Conservation (phyloP, 208 protist species). For the Leptomonas seymouri region DNA sequence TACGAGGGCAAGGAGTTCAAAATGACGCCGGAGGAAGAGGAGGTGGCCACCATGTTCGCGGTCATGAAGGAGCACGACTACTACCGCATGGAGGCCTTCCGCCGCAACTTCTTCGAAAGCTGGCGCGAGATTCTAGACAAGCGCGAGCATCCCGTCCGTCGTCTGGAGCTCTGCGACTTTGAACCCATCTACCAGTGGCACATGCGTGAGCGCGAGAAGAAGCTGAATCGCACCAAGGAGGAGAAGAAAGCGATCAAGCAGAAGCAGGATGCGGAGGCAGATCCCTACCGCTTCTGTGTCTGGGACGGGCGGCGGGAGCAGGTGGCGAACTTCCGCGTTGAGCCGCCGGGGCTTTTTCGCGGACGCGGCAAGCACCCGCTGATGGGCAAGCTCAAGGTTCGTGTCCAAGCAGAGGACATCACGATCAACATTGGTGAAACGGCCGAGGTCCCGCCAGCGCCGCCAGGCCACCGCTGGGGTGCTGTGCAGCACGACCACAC, state of each 20-base stretch:
- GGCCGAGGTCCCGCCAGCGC: slow-evolving; percentile 84
- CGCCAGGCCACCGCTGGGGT: slow-evolving; percentile 95
- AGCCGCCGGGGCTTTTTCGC: slow-evolving; percentile 98
- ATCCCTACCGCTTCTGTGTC: slow-evolving; percentile 91
- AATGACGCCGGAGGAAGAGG: slow-evolving; percentile 96
- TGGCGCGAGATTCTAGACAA: slow-evolving; percentile 92
- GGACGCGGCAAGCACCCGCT: slow-evolving; percentile 98
- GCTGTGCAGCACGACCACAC: slow-evolving; percentile 95
- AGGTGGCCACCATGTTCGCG: slow-evolving; percentile 99
- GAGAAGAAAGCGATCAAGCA: slow-evolving; percentile 94
- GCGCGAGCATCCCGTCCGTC: slow-evolving; percentile 90
- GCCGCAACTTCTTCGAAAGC: slow-evolving; percentile 98
- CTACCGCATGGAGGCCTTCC: slow-evolving; percentile 95
- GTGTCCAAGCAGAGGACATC: slow-evolving; percentile 97
- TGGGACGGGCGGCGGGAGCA: slow-evolving; percentile 95
- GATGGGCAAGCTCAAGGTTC: slow-evolving; percentile 94
- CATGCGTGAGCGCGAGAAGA: slow-evolving; percentile 87
- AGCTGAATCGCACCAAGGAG: slow-evolving; percentile 85
- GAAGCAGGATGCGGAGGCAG: slow-evolving; percentile 83
- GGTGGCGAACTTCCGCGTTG: slow-evolving; percentile 98
- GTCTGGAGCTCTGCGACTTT: slow-evolving; percentile 98
- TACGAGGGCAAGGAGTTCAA: slow-evolving; percentile 95
- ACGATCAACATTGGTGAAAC: slow-evolving; percentile 98
- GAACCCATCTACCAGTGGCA: slow-evolving; percentile 94
- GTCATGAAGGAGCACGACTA: slow-evolving; percentile 95